A percentile compares a stretch with the other conserved stretches of the same genome.
Evolutionary conservation across 2,329 filamentous ascomycete genomes (phyloP).

Genomic region (Aspergillus caelatus): DNA sequence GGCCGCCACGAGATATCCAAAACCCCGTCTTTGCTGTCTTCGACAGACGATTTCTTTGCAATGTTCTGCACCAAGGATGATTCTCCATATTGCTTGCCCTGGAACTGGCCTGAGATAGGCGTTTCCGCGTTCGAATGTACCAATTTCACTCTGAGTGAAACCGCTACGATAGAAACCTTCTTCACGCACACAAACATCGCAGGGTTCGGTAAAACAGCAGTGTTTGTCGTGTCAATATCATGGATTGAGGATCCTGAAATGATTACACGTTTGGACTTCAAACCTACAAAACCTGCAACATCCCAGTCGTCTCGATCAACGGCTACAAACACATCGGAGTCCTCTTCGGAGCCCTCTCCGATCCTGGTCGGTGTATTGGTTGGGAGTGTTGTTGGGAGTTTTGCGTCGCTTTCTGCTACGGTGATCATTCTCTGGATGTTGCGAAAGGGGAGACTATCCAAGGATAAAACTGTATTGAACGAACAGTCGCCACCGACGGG

Average conservation of each 20-base stretch:
- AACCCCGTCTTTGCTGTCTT: background rate
- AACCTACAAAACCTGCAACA: background rate
- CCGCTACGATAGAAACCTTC: background rate
- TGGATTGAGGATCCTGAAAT: background rate
- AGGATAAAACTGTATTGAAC: background rate
- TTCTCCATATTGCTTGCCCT: background rate
- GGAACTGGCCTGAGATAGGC: background rate
- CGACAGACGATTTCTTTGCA: background rate
- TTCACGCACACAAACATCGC: background rate
- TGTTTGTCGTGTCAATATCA: background rate
- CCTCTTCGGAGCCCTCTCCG: too few relatives aligned
- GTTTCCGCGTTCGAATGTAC: background rate
- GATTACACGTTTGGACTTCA: background rate
- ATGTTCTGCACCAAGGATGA: background rate
- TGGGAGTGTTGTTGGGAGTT: too few relatives aligned
- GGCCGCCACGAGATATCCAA: background rate
- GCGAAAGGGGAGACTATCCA: background rate
- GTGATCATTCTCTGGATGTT: background rate
- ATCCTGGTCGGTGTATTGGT: background rate
- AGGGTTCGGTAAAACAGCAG: background rate
- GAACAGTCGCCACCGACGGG: rapidly evolving
- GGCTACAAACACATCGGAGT: too few relatives aligned
- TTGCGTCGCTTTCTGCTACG: background rate
- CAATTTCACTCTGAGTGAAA: background rate
- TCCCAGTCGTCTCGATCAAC: too few relatives aligned